These are phyloP conservation scores for Mycena rebaudengoi DNA, from an alignment of 768 basidiomycete species.

Conservation along the genomic window DNA sequence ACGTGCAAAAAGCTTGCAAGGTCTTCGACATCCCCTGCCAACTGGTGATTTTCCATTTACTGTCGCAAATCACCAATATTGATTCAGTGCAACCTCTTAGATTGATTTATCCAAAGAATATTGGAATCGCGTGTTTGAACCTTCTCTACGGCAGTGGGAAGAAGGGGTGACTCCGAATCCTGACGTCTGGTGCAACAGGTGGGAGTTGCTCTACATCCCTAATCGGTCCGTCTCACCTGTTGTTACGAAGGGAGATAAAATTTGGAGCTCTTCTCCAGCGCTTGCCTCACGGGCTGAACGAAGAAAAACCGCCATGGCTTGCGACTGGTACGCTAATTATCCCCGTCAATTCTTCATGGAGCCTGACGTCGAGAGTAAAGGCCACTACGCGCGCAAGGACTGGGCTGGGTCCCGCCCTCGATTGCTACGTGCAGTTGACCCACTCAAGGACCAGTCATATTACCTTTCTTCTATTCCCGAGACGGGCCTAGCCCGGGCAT, in stretches of 20 bases:
- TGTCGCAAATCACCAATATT: neutral
- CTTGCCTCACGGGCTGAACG: slow-evolving; percentile 46
- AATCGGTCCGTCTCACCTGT: neutral
- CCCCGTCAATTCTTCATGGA: neutral
- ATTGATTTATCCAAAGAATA: slow-evolving; percentile 91
- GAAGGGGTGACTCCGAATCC: slow-evolving; percentile 89
- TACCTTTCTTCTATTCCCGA: slow-evolving; percentile 86
- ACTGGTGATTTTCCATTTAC: slow-evolving; percentile 55
- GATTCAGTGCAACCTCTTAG: slow-evolving; percentile 44
- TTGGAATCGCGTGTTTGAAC: slow-evolving; percentile 92
- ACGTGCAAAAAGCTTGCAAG: slow-evolving; percentile 84
- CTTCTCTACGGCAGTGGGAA: slow-evolving; percentile 81
- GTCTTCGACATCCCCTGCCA: slow-evolving; percentile 76
- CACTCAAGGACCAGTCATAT: slow-evolving; percentile 89
- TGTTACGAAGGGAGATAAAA: slow-evolving; percentile 77
- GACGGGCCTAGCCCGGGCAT: slow-evolving; percentile 64
- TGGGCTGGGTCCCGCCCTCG: slow-evolving; percentile 60
- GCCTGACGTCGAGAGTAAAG: slow-evolving; percentile 43
- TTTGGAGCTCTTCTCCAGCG: slow-evolving; percentile 84
- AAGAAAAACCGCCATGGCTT: slow-evolving; percentile 63
- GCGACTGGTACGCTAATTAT: slow-evolving; percentile 74
- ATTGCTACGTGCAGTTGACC: slow-evolving; percentile 64
- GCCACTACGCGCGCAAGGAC: slow-evolving; percentile 85
- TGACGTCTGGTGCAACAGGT: slow-evolving; percentile 93
- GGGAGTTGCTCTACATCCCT: slow-evolving; percentile 22